phyloP scores from a whole-genome alignment of 2,329 filamentous ascomycete species.

The Paraphaeosphaeria sporulosa region DNA sequence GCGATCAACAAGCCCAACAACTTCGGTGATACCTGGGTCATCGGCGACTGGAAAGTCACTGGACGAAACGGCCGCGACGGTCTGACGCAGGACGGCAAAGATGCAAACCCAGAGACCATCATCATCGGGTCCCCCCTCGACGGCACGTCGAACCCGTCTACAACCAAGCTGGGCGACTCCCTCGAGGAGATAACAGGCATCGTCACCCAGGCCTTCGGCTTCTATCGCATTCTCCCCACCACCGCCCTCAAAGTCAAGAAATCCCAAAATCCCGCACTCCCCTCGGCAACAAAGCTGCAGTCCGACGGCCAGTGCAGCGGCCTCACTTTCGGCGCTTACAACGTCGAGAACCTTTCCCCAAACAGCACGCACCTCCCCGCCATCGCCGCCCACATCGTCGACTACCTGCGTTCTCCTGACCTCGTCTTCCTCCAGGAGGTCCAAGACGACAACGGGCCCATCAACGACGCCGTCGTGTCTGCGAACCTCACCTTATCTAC shows the following conservation, averaged over 20 bases:
- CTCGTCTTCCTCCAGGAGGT: slow-evolving; percentile 75
- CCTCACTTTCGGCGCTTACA: slow-evolving; percentile 72
- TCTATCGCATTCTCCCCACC: slow-evolving; percentile 72
- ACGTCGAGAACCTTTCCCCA: slow-evolving; percentile 72
- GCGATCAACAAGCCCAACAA: slow-evolving; percentile 68
- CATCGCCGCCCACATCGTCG: slow-evolving; percentile 70
- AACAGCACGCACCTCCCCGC: slow-evolving; percentile 62
- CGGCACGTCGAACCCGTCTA: slow-evolving; percentile 65
- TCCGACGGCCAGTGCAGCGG: slow-evolving; percentile 66
- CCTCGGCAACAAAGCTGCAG: slow-evolving; percentile 60
- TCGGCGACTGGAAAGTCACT: slow-evolving; percentile 69
- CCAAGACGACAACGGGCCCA: slow-evolving; percentile 70
- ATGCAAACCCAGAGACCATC: slow-evolving; percentile 75
- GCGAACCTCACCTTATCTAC: slow-evolving; percentile 67
- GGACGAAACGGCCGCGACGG: slow-evolving; percentile 70
- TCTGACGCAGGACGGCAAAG: slow-evolving; percentile 68
- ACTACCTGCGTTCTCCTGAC: slow-evolving; percentile 69
- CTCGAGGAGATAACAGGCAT: slow-evolving; percentile 74
- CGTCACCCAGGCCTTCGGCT: slow-evolving; percentile 70
- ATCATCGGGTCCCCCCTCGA: slow-evolving; percentile 71
- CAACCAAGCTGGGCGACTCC: slow-evolving; percentile 70
- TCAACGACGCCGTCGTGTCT: slow-evolving; percentile 65
- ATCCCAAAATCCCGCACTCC: slow-evolving; percentile 56
- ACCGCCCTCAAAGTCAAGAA: slow-evolving; percentile 62
- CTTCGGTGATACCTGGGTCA: slow-evolving; percentile 74